A percentile compares a stretch with the other conserved stretches of the same genome.
These are phyloP conservation scores for Mrakia hoshinonis DNA, from an alignment of 768 basidiomycete genomes.

Conservation along the genomic window DNA sequence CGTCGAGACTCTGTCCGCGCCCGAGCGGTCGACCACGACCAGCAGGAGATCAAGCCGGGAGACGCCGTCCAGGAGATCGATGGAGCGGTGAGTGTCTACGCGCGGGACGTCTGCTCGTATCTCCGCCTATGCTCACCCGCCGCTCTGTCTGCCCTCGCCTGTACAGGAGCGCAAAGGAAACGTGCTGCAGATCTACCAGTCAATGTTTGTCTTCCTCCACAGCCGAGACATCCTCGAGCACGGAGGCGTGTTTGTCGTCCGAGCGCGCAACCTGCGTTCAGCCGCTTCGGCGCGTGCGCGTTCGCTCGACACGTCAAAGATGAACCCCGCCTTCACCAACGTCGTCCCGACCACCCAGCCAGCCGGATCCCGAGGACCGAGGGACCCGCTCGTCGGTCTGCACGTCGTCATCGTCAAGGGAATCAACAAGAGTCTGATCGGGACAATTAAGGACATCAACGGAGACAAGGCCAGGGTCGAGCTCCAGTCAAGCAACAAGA, in stretches of 20 bases:
- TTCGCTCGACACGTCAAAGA: conserved; percentile 70
- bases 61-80: conserved; percentile 90
- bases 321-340: conserved; percentile 64
- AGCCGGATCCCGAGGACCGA: conserved; percentile 55
- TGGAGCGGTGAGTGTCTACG: conserved; percentile 58
- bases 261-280: conserved; percentile 70
- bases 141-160: neutral
- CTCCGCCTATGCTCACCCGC: conserved; percentile 19
- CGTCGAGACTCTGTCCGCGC: conserved; percentile 69
- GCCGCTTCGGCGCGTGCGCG: conserved; percentile 73
- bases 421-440: conserved; percentile 78
- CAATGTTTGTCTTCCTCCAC: conserved; percentile 85
- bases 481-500: conserved; percentile 76
- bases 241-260: conserved; percentile 75
- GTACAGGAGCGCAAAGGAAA: conserved; percentile 70
- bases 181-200: conserved; percentile 88
- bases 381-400: conserved; percentile 72
- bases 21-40: conserved; percentile 81
- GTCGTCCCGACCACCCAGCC: conserved; percentile 32
- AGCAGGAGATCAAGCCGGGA: conserved; percentile 72
- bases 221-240: conserved; percentile 85
- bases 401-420: conserved; percentile 76
- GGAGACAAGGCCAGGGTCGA: conserved; percentile 80
- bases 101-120: neutral
- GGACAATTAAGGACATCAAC: conserved; percentile 90